Evolutionary conservation across 2,329 filamentous ascomycete genomes (phyloP).

Genomic region (Fusarium mundagurra): DNA sequence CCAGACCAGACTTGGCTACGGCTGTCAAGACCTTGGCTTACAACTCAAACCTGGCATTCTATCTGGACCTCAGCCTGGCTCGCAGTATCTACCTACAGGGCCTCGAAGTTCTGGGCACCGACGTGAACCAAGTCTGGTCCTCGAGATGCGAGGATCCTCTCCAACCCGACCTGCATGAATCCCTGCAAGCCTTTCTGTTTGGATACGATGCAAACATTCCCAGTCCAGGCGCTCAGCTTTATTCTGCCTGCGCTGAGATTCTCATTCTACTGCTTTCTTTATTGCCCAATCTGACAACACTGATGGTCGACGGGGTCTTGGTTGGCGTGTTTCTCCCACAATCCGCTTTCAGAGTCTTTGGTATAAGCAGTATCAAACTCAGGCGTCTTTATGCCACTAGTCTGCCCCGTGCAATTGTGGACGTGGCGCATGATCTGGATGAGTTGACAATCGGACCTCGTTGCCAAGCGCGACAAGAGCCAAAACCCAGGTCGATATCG

Average conservation of each 20-base stretch:
- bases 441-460: too few relatives aligned
- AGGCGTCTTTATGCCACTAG: neutral
- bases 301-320: neutral
- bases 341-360: neutral
- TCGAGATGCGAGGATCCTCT: neutral
- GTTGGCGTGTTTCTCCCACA: neutral
- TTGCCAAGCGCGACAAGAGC: too few relatives aligned
- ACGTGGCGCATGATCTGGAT: too few relatives aligned
- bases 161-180: rapidly evolving
- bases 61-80: neutral
- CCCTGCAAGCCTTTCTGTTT: neutral
- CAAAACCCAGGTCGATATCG: too few relatives aligned
- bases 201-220: neutral
- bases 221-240: too few relatives aligned
- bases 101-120: neutral
- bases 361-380: neutral
- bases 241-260: neutral
- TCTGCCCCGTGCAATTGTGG: too few relatives aligned
- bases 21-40: neutral
- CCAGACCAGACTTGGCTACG: neutral
- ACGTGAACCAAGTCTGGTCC: neutral
- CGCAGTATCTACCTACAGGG: neutral
- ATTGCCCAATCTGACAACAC: neutral
- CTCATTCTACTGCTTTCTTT: neutral
- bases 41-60: neutral